Percentiles rank a stretch among this genome's conserved stretches.
phyloP scores from a whole-genome alignment of 2,329 filamentous ascomycete species.

The Cytospora piceicola region DNA sequence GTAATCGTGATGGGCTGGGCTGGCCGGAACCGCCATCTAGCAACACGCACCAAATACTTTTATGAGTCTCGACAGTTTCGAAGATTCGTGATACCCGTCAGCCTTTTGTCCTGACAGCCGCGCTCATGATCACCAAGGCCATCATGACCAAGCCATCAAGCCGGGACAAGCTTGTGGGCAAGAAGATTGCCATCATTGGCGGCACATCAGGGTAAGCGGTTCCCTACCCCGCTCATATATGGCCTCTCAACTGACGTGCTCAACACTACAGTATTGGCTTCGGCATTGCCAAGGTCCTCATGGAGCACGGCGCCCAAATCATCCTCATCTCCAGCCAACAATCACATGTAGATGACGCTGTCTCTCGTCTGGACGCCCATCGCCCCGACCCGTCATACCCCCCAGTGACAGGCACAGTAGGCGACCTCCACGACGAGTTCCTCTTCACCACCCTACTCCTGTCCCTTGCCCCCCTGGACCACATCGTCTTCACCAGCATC shows the following conservation, averaged over 20 bases:
- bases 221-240: neutral
- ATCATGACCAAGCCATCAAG: constrained; percentile 16
- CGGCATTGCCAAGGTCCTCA: constrained; percentile 42
- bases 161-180: constrained; percentile 40
- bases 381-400: neutral
- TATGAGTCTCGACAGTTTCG: neutral
- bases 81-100: neutral
- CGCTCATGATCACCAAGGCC: neutral
- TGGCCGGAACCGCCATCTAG: neutral
- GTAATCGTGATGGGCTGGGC: too few species aligned
- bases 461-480: constrained; percentile 42
- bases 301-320: constrained; percentile 42
- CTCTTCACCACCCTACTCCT: constrained; percentile 39
- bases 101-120: neutral
- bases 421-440: constrained; percentile 42
- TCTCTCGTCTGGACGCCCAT: constrained; percentile 35
- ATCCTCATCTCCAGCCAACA: constrained; percentile 43
- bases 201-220: constrained; percentile 45
- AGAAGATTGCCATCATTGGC: constrained; percentile 44
- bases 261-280: constrained; percentile 42
- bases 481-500: constrained; percentile 44
- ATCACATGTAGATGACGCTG: constrained; percentile 39
- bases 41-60: neutral
- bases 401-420: constrained; percentile 38
- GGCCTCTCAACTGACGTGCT: neutral